phyloP scores from a whole-genome alignment of 2,329 filamentous ascomycete genomes.

The Tolypocladium tropicale region DNA sequence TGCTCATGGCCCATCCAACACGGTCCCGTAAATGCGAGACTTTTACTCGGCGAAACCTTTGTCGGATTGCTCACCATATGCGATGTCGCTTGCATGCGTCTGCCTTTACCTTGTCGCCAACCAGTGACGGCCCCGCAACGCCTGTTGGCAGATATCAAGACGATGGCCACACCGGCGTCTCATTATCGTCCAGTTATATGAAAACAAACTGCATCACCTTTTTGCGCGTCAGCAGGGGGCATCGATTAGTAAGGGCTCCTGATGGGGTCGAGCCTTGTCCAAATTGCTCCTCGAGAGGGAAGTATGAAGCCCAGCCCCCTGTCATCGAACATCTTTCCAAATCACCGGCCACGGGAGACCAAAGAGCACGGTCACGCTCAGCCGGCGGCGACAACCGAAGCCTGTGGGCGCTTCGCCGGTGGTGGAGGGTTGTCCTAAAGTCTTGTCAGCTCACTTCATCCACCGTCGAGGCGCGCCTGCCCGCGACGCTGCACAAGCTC shows the following conservation, averaged over 20 bases:
- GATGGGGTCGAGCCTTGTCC: constrained; percentile 8
- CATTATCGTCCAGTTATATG: background rate
- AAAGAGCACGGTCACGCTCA: constrained; percentile 5
- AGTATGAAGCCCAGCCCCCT: constrained; percentile 3
- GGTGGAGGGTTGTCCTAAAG: constrained; percentile 24
- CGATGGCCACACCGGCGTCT: background rate
- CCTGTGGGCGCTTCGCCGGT: constrained; percentile 30
- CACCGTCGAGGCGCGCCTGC: background rate
- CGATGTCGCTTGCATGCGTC: background rate
- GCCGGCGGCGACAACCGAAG: constrained; percentile 29
- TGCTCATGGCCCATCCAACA: background rate
- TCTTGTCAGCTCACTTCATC: constrained; percentile 14
- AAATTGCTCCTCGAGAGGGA: constrained; percentile 4
- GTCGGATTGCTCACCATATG: constrained; percentile 2
- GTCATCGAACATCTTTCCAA: constrained; percentile 6
- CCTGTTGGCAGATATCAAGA: background rate
- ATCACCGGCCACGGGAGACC: background rate
- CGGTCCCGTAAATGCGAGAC: background rate
- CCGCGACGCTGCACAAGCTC: constrained; percentile 3
- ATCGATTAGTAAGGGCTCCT: constrained; percentile 4
- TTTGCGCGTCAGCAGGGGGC: constrained; percentile 11
- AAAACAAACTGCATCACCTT: constrained; percentile 6
- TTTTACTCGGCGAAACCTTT: background rate
- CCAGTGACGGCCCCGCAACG: background rate
- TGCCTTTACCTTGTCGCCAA: background rate